A percentile compares a stretch with the other conserved stretches of the same genome.
Conservation (phyloP, 306 rosid species). For the Prunus padus region DNA sequence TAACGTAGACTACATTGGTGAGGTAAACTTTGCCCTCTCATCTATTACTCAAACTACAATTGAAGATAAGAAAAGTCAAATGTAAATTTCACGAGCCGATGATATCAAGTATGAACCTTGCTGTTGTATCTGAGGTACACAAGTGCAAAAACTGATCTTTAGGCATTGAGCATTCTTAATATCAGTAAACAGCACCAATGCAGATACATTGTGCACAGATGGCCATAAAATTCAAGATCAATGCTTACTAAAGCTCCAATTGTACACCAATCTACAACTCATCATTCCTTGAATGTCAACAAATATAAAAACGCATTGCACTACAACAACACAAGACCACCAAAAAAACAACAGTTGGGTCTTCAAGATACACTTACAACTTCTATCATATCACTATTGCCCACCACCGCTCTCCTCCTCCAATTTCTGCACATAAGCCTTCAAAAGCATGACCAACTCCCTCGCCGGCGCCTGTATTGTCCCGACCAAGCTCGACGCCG, state of each 20-base stretch:
- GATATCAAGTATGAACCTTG: neutral
- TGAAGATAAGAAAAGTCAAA: neutral
- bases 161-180: neutral
- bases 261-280: conserved; percentile 22
- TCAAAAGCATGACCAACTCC: conserved; percentile 66
- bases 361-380: conserved; percentile 17
- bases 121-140: neutral
- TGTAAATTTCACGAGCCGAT: neutral
- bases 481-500: conserved; percentile 64
- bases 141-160: neutral
- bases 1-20: neutral
- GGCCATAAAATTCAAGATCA: neutral
- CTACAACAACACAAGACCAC: conserved; percentile 13
- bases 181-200: neutral
- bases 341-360: neutral
- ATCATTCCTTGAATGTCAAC: neutral
- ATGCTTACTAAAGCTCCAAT: conserved; percentile 10
- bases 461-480: conserved; percentile 90
- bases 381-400: conserved; percentile 28
- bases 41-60: neutral
- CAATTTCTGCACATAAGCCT: conserved; percentile 71
- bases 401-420: conserved; percentile 50
- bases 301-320: neutral
- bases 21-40: neutral
- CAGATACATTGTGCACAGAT: neutral